Conservation (phyloP, 805 yeast species). For the Wickerhamiella galacta region DNA sequence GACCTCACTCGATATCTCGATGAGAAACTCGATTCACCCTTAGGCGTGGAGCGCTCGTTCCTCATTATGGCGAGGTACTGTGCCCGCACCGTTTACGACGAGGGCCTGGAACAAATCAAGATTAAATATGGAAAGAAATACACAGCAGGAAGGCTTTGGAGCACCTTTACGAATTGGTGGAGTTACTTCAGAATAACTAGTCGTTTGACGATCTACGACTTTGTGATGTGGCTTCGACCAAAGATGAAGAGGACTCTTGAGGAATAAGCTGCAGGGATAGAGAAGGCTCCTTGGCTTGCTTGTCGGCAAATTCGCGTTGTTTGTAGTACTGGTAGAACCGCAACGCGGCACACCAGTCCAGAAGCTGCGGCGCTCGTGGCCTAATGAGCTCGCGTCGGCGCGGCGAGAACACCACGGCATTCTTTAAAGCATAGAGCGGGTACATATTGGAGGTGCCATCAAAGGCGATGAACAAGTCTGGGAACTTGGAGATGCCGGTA, state of each 20-base stretch:
- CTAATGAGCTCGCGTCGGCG: conserved; percentile 4
- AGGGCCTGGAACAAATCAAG: conserved; percentile 31
- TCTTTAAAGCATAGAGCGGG: conserved; percentile 3
- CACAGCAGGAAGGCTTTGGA: not conserved
- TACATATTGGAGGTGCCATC: conserved; percentile 4
- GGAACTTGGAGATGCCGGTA: not conserved
- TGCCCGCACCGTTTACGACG: conserved; percentile 62
- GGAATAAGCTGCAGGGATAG: not conserved
- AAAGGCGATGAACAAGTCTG: conserved; percentile 6
- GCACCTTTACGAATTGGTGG: not conserved
- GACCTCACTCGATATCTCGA: conserved; percentile 83
- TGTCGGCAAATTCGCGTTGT: not conserved
- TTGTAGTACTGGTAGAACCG: conserved; percentile 1
- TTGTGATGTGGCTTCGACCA: not conserved
- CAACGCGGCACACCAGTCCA: conserved; percentile 5
- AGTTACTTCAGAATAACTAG: not conserved
- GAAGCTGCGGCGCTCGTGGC: not conserved
- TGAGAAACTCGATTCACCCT: conserved; percentile 61
- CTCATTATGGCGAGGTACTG: conserved; percentile 82
- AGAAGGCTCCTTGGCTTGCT: no score
- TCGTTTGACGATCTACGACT: not conserved
- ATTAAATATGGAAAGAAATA: conserved; percentile 4
- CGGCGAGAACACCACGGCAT: conserved; percentile 2
- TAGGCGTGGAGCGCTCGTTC: conserved; percentile 79
- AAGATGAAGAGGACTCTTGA: not conserved